These are phyloP conservation scores for Blastocystis sp. DNA, from an alignment of 352 stramenopile genomes.

Conservation along the genomic window DNA sequence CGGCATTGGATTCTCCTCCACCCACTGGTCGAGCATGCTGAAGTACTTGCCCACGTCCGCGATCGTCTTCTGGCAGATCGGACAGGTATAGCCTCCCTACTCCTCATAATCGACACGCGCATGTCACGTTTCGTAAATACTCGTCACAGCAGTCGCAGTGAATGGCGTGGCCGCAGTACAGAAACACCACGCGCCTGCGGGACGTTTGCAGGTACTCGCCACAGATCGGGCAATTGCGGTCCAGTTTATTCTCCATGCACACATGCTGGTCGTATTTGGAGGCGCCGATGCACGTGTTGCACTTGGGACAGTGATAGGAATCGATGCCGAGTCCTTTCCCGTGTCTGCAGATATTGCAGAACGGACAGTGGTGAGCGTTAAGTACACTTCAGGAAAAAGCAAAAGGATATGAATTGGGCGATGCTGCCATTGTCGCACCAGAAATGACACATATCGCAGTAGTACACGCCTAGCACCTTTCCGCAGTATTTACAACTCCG, in stretches of 20 bases:
- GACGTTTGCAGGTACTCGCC: conserved; percentile 53
- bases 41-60: conserved; percentile 16
- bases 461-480: conserved; percentile 56
- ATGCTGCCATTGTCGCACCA: conserved; percentile 49
- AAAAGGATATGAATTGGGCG: conserved; percentile 62
- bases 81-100: conserved; percentile 57
- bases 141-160: conserved; percentile 51
- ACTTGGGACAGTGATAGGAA: conserved; percentile 65
- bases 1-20: conserved; percentile 58
- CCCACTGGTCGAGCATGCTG: not conserved
- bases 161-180: conserved; percentile 62
- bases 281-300: conserved; percentile 48
- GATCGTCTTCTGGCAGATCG: conserved; percentile 61
- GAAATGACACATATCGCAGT: conserved; percentile 68
- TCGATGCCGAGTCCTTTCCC: conserved; percentile 53
- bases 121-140: conserved; percentile 26
- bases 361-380: conserved; percentile 64
- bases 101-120: not conserved
- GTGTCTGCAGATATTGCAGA: conserved; percentile 59
- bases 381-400: not conserved
- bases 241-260: conserved; percentile 54
- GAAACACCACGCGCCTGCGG: not conserved
- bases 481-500: conserved; percentile 49
- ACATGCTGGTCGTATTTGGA: conserved; percentile 33
- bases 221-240: conserved; percentile 67